Evolutionary conservation across 257 asterid genomes (phyloP).

Genomic region (Osmanthus fragrans): DNA sequence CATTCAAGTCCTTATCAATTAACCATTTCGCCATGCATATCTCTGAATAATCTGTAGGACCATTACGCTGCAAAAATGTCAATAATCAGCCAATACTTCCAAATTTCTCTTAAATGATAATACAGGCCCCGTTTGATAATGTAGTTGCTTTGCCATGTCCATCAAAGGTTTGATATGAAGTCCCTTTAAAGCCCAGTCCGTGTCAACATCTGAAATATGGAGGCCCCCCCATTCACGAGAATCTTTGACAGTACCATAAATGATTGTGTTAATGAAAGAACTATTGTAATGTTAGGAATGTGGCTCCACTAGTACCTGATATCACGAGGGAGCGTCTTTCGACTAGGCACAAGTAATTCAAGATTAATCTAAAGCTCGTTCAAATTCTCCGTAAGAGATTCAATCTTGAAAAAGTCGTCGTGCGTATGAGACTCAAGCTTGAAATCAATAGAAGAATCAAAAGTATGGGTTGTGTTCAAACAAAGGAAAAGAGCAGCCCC

Average conservation of each 20-base stretch:
- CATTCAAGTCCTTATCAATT: no score
- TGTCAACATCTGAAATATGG: slow-evolving; percentile 25
- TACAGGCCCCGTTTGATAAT: no score
- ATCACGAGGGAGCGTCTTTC: background rate
- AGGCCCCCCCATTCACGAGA: slow-evolving; percentile 40
- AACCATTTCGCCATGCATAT: slow-evolving; percentile 15
- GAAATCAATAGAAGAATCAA: background rate
- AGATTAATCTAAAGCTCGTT: background rate
- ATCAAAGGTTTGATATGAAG: background rate
- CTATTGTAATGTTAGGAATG: slow-evolving; percentile 1
- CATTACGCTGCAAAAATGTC: slow-evolving; percentile 23
- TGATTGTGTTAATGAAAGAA: slow-evolving; percentile 25
- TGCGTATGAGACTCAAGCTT: no score
- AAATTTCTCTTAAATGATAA: slow-evolving; percentile 24
- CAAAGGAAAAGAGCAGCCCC: slow-evolving; percentile 36
- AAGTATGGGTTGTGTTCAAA: slow-evolving; percentile 61
- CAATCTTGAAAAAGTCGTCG: background rate
- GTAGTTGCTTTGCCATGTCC: background rate
- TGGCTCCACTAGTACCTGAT: slow-evolving; percentile 4
- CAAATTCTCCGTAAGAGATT: no score
- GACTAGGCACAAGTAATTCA: background rate
- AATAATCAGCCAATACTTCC: slow-evolving; percentile 28
- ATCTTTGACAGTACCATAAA: slow-evolving; percentile 30
- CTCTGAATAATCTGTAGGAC: slow-evolving; percentile 36
- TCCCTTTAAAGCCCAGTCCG: background rate